Evolutionary conservation across 2,329 filamentous ascomycete genomes (phyloP), one percentile per base, ranked within the genome.

Genomic region (Aspergillus pseudonomiae): DNA sequence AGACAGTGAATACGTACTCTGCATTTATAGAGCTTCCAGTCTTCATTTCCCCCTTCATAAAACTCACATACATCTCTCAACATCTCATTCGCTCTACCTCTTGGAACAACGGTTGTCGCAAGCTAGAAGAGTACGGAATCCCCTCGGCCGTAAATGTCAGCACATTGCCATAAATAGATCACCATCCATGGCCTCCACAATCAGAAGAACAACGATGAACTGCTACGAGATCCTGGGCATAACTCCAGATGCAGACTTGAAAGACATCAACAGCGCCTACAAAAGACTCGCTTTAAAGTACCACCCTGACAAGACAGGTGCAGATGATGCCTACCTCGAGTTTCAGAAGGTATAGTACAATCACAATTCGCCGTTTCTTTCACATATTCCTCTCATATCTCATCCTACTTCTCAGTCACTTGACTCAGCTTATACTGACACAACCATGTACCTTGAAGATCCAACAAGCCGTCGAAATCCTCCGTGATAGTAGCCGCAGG

Each of bases 241-340:
- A n/a, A 11, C 64, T 4, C 60, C 41, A 10, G 28, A 73, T 46
- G 71, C 75, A n/a, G 67, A 66, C 2, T 34, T 69, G 43, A 70
- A 73, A 39, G 74, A 77, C 7, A 77, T 78, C 62, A 76, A 75
- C 57, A 66, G 65, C 32, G 71, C 75, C 3, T 79, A 76, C 66
- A 77, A 74, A 43, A 69, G 60, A 45, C 71, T 78, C n/a, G 74
- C 74, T 9, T 63, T 79, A 30, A 74, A 73, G 53, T 63, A 71
- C 57, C 75, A 78, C 53, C 76, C 76, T 2, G 76, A 78, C 65
- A 78, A 78, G 62, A 60, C 65, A 45, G 68, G 67, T 24, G 58
- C 61, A 5, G 61, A 63, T 41, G 60, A 67, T 26, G 52, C 39
- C 3, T 41, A 58, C 2, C 61, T 66, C 11, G 56, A 66, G 24